A percentile compares a stretch with the other conserved stretches of the same genome.
phyloP scores from a whole-genome alignment of 2,329 filamentous ascomycete species.

The Neobulgaria alba region DNA sequence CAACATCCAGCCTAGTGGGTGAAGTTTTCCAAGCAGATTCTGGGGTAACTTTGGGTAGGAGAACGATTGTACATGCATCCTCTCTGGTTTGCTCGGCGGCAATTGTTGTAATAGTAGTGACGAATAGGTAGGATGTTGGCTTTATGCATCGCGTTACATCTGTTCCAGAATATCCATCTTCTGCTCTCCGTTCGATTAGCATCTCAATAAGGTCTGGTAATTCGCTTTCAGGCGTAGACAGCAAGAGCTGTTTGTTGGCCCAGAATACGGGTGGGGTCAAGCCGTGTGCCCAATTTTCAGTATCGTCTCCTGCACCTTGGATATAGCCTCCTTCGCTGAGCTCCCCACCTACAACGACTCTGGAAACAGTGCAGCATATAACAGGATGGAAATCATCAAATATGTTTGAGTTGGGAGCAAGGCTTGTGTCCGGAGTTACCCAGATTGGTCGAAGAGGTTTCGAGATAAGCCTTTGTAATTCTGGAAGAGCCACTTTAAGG shows the following conservation, averaged over 20 bases:
- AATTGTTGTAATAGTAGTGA: slow-evolving; percentile 16
- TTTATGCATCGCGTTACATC: slow-evolving; percentile 12
- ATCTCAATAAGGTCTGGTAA: slow-evolving; percentile 41
- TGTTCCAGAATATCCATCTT: neutral
- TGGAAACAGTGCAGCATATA: slow-evolving; percentile 79
- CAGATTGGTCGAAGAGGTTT: slow-evolving; percentile 74
- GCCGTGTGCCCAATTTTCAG: slow-evolving; percentile 82
- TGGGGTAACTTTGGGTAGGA: slow-evolving; percentile 37
- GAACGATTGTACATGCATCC: slow-evolving; percentile 28
- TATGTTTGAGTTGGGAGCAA: slow-evolving; percentile 33
- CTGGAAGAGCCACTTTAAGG: slow-evolving; percentile 51
- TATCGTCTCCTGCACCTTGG: slow-evolving; percentile 91
- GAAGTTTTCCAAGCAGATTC: slow-evolving; percentile 35
- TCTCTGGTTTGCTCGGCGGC: neutral
- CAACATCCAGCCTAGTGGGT: slow-evolving; percentile 41
- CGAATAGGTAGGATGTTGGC: slow-evolving; percentile 24
- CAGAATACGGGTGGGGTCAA: slow-evolving; percentile 77
- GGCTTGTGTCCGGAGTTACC: slow-evolving; percentile 62
- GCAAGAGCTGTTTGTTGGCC: slow-evolving; percentile 52
- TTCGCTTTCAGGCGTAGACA: slow-evolving; percentile 58
- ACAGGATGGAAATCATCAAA: slow-evolving; percentile 60
- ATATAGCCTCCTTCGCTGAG: slow-evolving; percentile 70
- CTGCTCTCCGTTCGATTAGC: slow-evolving; percentile 31
- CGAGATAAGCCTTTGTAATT: slow-evolving; percentile 46
- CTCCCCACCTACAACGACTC: slow-evolving; percentile 60